Conservation (phyloP, 768 basidiomycete genomes). For the Psilocybe subaeruginosa region DNA sequence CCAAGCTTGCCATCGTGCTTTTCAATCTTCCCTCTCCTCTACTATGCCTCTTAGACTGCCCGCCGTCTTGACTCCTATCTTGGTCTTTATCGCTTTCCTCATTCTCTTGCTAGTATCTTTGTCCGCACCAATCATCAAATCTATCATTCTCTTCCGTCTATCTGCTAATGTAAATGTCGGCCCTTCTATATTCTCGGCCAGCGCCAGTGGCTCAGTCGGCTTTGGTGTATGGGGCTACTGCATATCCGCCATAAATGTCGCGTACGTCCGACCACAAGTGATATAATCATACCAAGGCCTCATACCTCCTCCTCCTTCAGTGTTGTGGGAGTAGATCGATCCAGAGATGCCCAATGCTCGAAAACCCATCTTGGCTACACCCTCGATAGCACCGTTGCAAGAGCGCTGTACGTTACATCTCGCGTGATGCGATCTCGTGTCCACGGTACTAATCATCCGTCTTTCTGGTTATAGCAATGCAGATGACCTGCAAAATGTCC, state of each 20-base stretch:
- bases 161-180: slow-evolving; percentile 29
- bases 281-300: background rate
- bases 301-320: slow-evolving; percentile 27
- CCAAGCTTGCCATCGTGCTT: background rate
- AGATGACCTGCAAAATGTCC: slow-evolving; percentile 37
- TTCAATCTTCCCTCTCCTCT: background rate
- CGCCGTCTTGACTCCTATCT: slow-evolving; percentile 37
- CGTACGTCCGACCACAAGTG: slow-evolving; percentile 31
- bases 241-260: slow-evolving; percentile 45
- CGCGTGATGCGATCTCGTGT: slow-evolving; percentile 16
- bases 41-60: slow-evolving; percentile 23
- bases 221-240: slow-evolving; percentile 74
- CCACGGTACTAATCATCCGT: slow-evolving; percentile 12
- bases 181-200: slow-evolving; percentile 34
- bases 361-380: slow-evolving; percentile 53
- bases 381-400: slow-evolving; percentile 51
- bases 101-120: slow-evolving; percentile 65
- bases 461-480: slow-evolving; percentile 31
- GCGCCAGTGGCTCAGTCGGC: slow-evolving; percentile 39
- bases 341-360: slow-evolving; percentile 47
- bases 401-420: slow-evolving; percentile 39
- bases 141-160: slow-evolving; percentile 59
- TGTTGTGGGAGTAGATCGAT: slow-evolving; percentile 42
- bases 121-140: slow-evolving; percentile 59
- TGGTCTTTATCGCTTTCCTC: slow-evolving; percentile 56